Conservation (phyloP, 75 land plant genomes). For the Cunninghamia lanceolata region DNA sequence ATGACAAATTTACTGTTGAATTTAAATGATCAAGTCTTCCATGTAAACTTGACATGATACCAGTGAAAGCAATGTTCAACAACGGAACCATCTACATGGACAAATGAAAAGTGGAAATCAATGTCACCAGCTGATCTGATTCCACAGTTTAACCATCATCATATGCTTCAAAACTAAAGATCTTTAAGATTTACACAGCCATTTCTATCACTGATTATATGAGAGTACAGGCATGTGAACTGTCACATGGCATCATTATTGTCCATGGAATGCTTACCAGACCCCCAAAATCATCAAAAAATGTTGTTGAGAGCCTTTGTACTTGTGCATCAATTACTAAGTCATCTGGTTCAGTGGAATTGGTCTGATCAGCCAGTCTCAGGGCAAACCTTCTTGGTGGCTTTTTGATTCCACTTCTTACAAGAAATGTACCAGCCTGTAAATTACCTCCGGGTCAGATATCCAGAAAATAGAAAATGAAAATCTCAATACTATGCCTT, state of each 20-base stretch:
- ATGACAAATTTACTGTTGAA: constrained; percentile 64
- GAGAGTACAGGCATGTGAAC: not conserved
- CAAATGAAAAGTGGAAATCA: constrained; percentile 3
- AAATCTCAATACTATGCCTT: not conserved
- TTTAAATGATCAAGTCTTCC: constrained; percentile 58
- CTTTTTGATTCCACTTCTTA: constrained; percentile 49
- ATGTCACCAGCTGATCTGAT: not conserved
- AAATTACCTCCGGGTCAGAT: not conserved
- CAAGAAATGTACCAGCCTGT: constrained; percentile 74
- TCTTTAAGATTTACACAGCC: not conserved
- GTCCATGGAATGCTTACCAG: constrained; percentile 47
- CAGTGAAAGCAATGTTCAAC: constrained; percentile 58
- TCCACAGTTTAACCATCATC: not conserved
- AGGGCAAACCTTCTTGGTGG: constrained; percentile 81
- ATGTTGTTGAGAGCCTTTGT: constrained; percentile 62
- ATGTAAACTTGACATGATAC: constrained; percentile 60
- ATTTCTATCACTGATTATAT: not conserved
- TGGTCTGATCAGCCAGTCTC: constrained; percentile 46
- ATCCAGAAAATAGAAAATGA: not conserved
- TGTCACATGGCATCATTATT: not conserved
- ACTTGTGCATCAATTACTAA: constrained; percentile 71
- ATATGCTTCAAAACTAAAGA: not conserved
- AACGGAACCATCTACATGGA: constrained; percentile 88
- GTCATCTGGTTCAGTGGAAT: constrained; percentile 48
- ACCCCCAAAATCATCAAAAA: constrained; percentile 96